phyloP scores from a whole-genome alignment of 2,329 filamentous ascomycete genomes.

The Neofusicoccum laricinum region DNA sequence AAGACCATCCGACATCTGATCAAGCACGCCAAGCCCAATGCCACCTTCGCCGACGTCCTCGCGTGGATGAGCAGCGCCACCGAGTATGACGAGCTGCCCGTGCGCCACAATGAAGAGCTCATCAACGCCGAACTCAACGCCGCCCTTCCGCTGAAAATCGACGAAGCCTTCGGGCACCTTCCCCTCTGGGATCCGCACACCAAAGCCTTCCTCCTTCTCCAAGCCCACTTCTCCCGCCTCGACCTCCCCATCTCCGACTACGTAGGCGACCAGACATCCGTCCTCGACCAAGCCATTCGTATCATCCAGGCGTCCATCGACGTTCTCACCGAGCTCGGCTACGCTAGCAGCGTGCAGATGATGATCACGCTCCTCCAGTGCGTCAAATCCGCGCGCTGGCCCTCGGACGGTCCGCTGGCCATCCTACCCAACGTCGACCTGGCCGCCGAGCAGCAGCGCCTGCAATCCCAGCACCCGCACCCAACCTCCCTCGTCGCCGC shows the following conservation, averaged over 20 bases:
- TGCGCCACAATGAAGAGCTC: slow-evolving; percentile 96
- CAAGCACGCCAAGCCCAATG: slow-evolving; percentile 69
- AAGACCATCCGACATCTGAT: slow-evolving; percentile 86
- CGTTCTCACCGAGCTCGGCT: slow-evolving; percentile 84
- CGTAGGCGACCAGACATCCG: slow-evolving; percentile 83
- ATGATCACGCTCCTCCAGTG: slow-evolving; percentile 87
- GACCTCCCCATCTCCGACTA: slow-evolving; percentile 95
- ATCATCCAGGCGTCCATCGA: slow-evolving; percentile 95
- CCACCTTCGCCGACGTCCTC: slow-evolving; percentile 76
- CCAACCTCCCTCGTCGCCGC: slow-evolving; percentile 39
- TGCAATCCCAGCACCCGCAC: slow-evolving; percentile 41
- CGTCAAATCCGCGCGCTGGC: slow-evolving; percentile 92
- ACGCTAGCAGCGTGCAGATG: slow-evolving; percentile 70
- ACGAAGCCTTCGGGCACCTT: slow-evolving; percentile 57
- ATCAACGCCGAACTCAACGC: slow-evolving; percentile 88
- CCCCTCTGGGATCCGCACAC: slow-evolving; percentile 99
- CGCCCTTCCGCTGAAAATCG: slow-evolving; percentile 64
- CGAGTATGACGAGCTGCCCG: slow-evolving; percentile 96
- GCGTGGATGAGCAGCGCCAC: slow-evolving; percentile 91
- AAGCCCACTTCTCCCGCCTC: slow-evolving; percentile 92
- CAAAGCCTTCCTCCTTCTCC: slow-evolving; percentile 89
- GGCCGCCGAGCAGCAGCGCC: slow-evolving; percentile 37
- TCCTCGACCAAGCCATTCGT: slow-evolving; percentile 94
- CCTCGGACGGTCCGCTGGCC: slow-evolving; percentile 71
- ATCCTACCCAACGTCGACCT: slow-evolving; percentile 72